Base-by-base conservation (phyloP, 176 grass and related monocot genomes). In the Carex pumila region DNA sequence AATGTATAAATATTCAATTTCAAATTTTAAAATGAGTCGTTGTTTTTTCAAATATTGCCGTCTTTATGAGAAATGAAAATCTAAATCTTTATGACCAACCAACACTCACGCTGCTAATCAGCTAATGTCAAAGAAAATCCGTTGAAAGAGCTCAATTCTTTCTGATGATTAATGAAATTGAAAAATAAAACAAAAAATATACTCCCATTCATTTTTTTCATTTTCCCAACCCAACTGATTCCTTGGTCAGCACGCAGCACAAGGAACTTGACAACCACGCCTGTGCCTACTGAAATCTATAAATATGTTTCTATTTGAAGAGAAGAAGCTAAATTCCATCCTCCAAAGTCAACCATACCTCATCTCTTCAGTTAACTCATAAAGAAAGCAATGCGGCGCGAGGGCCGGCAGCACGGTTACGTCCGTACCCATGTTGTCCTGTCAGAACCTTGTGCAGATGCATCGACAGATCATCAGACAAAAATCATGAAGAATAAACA, bases 361-460 rank as follows among this genome's bases (percentile, higher is more conserved):
- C 45, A 12, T 12, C 22, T 65, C 62, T 32, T 65, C 11, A 65
- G 29, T 10, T 50, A 50, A 50, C 47, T 11, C 47, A 50, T 50
- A 50, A 2, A 65, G 61, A 65, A 50, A 49, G 12, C 15, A 67
- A 87, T 87, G 85, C 52, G 55, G 79, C 76, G 66, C 0, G 66
- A 87, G 11, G 85, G 79, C 14, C 62, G 55, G 12, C 78, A 73
- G 7, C 85, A 83, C 53, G 65, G 85, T 19, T 70, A 70, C 0
- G 78, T 87, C 9, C 30, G 39, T 18, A 87, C 79, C 14, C 85
- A 83, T 6, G 43, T 63, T 6, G 37, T 70, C 61, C 47, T 67
- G 25, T 39, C 43, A 53, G 17, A 61, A 21, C 83, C 14, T 8
- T 61, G 56, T 45, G 7, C 67, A 2, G 63, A 72, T 0, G 2